Evolutionary conservation across 2,329 filamentous ascomycete species (phyloP).

Genomic region (Taxawa tesnikishii): DNA sequence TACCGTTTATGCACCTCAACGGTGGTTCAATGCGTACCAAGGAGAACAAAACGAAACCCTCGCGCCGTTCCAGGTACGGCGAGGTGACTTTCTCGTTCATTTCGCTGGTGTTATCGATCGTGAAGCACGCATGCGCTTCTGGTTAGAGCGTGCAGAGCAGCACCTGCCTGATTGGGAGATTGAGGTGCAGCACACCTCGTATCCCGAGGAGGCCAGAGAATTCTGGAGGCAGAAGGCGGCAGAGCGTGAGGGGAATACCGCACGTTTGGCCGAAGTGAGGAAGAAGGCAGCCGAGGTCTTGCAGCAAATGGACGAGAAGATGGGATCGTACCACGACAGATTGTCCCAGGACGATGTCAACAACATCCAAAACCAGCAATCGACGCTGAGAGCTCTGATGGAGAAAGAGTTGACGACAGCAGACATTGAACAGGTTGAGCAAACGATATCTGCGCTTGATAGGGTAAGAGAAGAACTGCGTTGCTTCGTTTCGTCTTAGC

Average conservation of each 20-base stretch:
- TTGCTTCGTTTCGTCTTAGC: no score
- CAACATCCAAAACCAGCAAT: constrained; percentile 14
- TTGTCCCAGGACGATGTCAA: constrained; percentile 13
- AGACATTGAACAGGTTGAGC: constrained; percentile 12
- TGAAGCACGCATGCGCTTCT: constrained; percentile 22
- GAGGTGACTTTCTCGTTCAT: constrained; percentile 31
- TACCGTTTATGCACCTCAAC: constrained; percentile 24
- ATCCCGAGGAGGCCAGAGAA: constrained; percentile 22
- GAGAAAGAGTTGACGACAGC: constrained; percentile 11
- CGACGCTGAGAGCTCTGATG: constrained; percentile 15
- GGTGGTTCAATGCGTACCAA: constrained; percentile 33
- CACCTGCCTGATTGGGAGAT: constrained; percentile 27
- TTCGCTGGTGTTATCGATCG: constrained; percentile 25
- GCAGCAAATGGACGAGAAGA: constrained; percentile 11
- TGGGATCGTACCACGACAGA: constrained; percentile 17
- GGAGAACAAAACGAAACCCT: constrained; percentile 25
- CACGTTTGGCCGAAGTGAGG: constrained; percentile 10
- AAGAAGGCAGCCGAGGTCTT: constrained; percentile 14
- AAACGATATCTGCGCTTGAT: constrained; percentile 11
- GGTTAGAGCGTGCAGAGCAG: constrained; percentile 24
- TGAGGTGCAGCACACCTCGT: constrained; percentile 22
- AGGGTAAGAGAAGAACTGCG: constrained; percentile 7
- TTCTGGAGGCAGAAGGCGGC: constrained; percentile 18
- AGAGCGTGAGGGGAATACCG: constrained; percentile 4
- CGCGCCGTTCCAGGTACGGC: constrained; percentile 21